Conservation (phyloP, 257 asterid genomes). For the Solanum chmielewskii region DNA sequence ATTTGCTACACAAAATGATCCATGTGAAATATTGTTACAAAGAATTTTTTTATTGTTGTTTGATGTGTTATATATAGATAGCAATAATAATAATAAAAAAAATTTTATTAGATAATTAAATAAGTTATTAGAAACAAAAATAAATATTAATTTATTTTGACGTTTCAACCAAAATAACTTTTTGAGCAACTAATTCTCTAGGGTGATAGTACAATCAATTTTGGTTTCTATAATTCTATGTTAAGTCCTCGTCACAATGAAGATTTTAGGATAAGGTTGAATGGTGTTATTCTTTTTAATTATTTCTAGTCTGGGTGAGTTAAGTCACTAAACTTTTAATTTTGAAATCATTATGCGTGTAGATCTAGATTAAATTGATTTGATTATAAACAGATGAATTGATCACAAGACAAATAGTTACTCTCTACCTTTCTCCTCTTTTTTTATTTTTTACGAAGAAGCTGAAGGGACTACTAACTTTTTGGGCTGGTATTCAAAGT, state of each 20-base stretch:
- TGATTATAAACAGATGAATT: not conserved
- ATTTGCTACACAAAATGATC: not conserved
- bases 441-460: not conserved
- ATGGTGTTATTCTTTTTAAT: not conserved
- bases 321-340: not conserved
- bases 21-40: not conserved
- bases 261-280: not conserved
- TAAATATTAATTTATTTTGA: not conserved
- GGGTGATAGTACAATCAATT: no score
- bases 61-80: not conserved
- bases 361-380: not conserved
- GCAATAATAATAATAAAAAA: not conserved
- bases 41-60: not conserved
- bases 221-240: not conserved
- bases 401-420: not conserved
- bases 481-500: not conserved
- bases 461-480: not conserved
- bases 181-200: not conserved
- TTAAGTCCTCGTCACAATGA: not conserved
- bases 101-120: not conserved
- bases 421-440: not conserved
- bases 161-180: not conserved
- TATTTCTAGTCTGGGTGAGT: not conserved
- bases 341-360: not conserved
- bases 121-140: not conserved